These are phyloP conservation scores for Daldinia decipiens DNA, from an alignment of 495 filamentous ascomycete genomes.

Conservation along the genomic window DNA sequence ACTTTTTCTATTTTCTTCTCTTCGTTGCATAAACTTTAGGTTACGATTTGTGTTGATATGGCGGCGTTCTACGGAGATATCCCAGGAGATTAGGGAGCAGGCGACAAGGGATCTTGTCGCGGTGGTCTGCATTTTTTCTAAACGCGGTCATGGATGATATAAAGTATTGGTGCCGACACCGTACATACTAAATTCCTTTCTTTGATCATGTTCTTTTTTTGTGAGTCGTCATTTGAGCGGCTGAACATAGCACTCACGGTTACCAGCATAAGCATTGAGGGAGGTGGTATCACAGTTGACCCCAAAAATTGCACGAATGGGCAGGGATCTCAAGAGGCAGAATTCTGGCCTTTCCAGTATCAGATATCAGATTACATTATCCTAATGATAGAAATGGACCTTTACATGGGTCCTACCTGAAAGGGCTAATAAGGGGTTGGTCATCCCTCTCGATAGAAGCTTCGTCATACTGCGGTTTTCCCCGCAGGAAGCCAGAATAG, in stretches of 20 bases:
- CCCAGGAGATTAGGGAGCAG: slow-evolving; percentile 23
- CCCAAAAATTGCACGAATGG: slow-evolving; percentile 20
- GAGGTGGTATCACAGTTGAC: slow-evolving; percentile 24
- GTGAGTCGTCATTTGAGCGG: slow-evolving; percentile 28
- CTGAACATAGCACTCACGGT: slow-evolving; percentile 34
- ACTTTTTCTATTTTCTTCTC: slow-evolving; percentile 5
- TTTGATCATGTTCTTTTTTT: slow-evolving; percentile 13
- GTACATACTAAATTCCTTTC: slow-evolving; percentile 35
- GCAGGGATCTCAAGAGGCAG: slow-evolving; percentile 15
- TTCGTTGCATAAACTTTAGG: slow-evolving; percentile 27
- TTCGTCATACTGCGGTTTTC: slow-evolving; percentile 5
- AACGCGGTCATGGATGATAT: slow-evolving; percentile 38
- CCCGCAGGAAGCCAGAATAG: slow-evolving; percentile 16
- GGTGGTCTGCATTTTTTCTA: slow-evolving; percentile 27
- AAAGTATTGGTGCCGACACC: slow-evolving; percentile 43
- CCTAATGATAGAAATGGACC: slow-evolving; percentile 18
- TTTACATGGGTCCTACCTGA: slow-evolving; percentile 1
- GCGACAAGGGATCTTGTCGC: slow-evolving; percentile 12
- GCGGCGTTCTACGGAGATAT: slow-evolving; percentile 38
- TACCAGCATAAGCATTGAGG: slow-evolving; percentile 13
- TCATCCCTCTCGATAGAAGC: slow-evolving; percentile 10
- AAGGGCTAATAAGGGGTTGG: background rate
- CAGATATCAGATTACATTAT: background rate
- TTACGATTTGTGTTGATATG: slow-evolving; percentile 21
- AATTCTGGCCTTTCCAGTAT: background rate